phyloP scores from a whole-genome alignment of 2,329 filamentous ascomycete species.

The Alternaria rosae region DNA sequence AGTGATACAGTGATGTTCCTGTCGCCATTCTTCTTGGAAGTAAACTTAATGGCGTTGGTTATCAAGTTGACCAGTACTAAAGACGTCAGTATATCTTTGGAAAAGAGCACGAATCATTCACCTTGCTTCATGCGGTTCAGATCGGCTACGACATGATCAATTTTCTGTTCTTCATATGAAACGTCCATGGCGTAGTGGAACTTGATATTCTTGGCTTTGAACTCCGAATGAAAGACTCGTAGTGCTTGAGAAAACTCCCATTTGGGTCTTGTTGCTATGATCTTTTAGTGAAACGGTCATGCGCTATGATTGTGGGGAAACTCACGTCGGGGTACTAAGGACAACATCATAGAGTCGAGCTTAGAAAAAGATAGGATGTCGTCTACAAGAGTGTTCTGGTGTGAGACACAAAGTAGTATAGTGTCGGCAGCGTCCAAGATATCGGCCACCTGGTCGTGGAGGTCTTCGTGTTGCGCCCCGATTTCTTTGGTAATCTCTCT shows the following conservation, averaged over 20 bases:
- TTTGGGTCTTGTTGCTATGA: slow-evolving; percentile 40
- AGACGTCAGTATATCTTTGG: slow-evolving; percentile 12
- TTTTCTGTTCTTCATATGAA: slow-evolving; percentile 48
- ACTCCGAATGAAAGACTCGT: slow-evolving; percentile 52
- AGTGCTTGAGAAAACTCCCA: slow-evolving; percentile 49
- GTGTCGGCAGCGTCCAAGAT: slow-evolving; percentile 49
- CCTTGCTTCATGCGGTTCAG: slow-evolving; percentile 50
- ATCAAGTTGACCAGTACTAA: slow-evolving; percentile 53
- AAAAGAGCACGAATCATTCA: neutral
- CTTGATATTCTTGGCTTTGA: slow-evolving; percentile 47
- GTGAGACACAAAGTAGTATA: slow-evolving; percentile 54
- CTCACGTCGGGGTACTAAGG: slow-evolving; percentile 41
- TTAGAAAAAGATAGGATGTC: slow-evolving; percentile 59
- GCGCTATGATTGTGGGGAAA: slow-evolving; percentile 3
- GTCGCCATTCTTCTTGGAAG: slow-evolving; percentile 47
- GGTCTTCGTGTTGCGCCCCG: slow-evolving; percentile 19
- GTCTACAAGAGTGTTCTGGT: slow-evolving; percentile 57
- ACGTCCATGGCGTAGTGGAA: slow-evolving; percentile 52
- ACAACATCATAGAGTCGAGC: slow-evolving; percentile 57
- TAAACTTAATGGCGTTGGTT: slow-evolving; percentile 59
- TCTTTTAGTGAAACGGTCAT: slow-evolving; percentile 1
- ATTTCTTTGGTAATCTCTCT: slow-evolving; percentile 43
- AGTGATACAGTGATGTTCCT: slow-evolving; percentile 53
- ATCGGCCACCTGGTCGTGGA: slow-evolving; percentile 33
- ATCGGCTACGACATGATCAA: slow-evolving; percentile 51